Percentiles rank a stretch among this genome's conserved stretches.
phyloP scores from a whole-genome alignment of 495 filamentous ascomycete species.

The Durotheca rogersii region DNA sequence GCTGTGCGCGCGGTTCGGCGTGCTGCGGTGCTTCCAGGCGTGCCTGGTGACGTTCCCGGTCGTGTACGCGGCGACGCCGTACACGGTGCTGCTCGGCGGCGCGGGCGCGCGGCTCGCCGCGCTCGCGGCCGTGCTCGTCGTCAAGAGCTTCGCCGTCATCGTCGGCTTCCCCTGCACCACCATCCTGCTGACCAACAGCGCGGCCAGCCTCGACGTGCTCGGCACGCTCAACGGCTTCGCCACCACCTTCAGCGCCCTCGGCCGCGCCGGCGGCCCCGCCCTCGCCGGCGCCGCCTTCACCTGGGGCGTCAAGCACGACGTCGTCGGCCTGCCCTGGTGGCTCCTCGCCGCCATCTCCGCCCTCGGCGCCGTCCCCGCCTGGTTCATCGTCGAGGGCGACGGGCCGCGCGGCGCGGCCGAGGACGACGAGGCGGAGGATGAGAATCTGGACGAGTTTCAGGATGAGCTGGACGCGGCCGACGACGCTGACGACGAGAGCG shows the following conservation, averaged over 20 bases:
- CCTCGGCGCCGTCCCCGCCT: slow-evolving; percentile 65
- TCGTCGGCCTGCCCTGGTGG: slow-evolving; percentile 80
- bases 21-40: slow-evolving; percentile 65
- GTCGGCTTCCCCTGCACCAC: slow-evolving; percentile 85
- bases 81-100: slow-evolving; percentile 61
- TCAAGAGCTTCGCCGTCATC: slow-evolving; percentile 69
- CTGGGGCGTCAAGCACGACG: slow-evolving; percentile 67
- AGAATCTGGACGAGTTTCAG: slow-evolving; percentile 9
- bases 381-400: slow-evolving; percentile 72
- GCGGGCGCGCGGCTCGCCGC: slow-evolving; percentile 43
- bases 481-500: slow-evolving; percentile 17
- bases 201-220: slow-evolving; percentile 67
- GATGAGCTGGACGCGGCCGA: slow-evolving; percentile 10
- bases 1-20: slow-evolving; percentile 66
- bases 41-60: slow-evolving; percentile 64
- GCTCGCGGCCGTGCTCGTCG: slow-evolving; percentile 59
- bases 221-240: slow-evolving; percentile 90
- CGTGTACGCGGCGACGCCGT: slow-evolving; percentile 72
- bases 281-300: slow-evolving; percentile 65
- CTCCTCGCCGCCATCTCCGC: slow-evolving; percentile 58
- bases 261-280: slow-evolving; percentile 75
- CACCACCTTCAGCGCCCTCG: slow-evolving; percentile 74
- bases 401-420: slow-evolving; percentile 58
- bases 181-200: slow-evolving; percentile 89
- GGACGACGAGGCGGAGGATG: slow-evolving; percentile 34